Evolutionary conservation across 441 rosid genomes (phyloP), one percentile per base, ranked within the genome.

Genomic region (Euphorbia corollata): DNA sequence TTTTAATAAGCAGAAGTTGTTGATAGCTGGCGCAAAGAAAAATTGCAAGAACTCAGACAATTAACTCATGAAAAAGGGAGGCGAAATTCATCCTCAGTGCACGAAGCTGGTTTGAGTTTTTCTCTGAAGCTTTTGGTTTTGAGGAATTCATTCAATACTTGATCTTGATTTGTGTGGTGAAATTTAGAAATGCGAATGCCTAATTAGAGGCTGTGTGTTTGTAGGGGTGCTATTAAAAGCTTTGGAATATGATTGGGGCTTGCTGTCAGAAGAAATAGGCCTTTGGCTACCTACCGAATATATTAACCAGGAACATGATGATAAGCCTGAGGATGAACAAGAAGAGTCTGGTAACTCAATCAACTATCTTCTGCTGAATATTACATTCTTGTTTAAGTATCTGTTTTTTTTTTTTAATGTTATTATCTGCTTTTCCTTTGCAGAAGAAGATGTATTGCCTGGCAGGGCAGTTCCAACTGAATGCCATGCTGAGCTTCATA

Each of bases 21-120:
- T 75, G 99, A 91, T 83, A 82, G 68, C 61, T 94, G 99, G 99
- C 96, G 96, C 65, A 85, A 50, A 75, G 91, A 88, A 82, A 94
- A 91, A 76, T 74, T 91, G 39, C 73, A 71, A 77, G 92, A 85
- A 79, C 85, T 82, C 56, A 87, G 81, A 74, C 82, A 66, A 69
- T 74, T 83, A 67, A 78, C 76, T 64, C 68, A 48, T 65, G 85
- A 79, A 77, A 74, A 76, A 59, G 74, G 68, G 58, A 82, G 78
- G 47, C 72, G 65, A 48, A 88, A 82, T 66, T 85, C 94, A 68
- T 77, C 87, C 66, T 62, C 63, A 61, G 58, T 79, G 73, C 77
- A 72, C 63, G 92, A 94, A 81, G 89, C 97, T 74, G 92, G 99
- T 94, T 86, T 32, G 19, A 11, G n/a, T 45, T 64, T 68, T 59